Conservation (phyloP, 2,329 filamentous ascomycete genomes). For the Colletotrichum incanum region DNA sequence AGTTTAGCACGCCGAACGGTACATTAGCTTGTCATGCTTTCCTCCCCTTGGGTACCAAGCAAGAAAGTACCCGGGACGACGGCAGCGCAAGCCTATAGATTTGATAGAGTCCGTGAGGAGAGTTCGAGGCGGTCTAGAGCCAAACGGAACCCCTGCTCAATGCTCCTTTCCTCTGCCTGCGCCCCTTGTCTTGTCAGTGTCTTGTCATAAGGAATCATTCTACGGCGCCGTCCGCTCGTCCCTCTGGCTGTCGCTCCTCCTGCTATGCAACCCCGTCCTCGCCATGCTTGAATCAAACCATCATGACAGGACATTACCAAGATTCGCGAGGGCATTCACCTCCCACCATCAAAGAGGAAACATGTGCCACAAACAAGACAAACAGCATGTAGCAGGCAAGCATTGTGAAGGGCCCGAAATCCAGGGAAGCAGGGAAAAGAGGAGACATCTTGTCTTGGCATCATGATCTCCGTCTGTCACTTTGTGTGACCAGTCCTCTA, state of each 20-base stretch:
- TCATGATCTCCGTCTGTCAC: slow-evolving; percentile 30
- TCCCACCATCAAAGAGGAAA: slow-evolving; percentile 10
- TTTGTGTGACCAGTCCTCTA: neutral
- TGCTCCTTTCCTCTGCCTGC: slow-evolving; percentile 18
- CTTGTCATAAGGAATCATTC: slow-evolving; percentile 34
- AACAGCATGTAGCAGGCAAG: slow-evolving; percentile 5
- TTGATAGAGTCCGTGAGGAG: slow-evolving; percentile 38
- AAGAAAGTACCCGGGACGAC: slow-evolving; percentile 4
- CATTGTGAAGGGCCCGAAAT: slow-evolving; percentile 17
- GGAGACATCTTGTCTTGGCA: slow-evolving; percentile 32
- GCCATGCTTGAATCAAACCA: slow-evolving; percentile 21
- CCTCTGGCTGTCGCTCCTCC: slow-evolving; percentile 7
- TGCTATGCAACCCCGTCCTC: slow-evolving; percentile 1
- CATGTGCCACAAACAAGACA: slow-evolving; percentile 10
- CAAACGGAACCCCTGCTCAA: slow-evolving; percentile 39
- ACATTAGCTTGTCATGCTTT: slow-evolving; percentile 21
- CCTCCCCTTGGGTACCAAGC: slow-evolving; percentile 10
- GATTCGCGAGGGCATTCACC: neutral
- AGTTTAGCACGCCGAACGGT: slow-evolving; percentile 23
- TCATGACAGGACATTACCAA: slow-evolving; percentile 25
- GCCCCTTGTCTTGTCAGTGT: slow-evolving; percentile 22
- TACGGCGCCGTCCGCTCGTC: slow-evolving; percentile 24
- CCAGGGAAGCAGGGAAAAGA: slow-evolving; percentile 32
- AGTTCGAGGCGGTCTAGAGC: slow-evolving; percentile 41
- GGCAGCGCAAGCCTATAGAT: slow-evolving; percentile 18